Conservation (phyloP, 2,329 filamentous ascomycete species). For the Paecilomyces dactylethromorphus region DNA sequence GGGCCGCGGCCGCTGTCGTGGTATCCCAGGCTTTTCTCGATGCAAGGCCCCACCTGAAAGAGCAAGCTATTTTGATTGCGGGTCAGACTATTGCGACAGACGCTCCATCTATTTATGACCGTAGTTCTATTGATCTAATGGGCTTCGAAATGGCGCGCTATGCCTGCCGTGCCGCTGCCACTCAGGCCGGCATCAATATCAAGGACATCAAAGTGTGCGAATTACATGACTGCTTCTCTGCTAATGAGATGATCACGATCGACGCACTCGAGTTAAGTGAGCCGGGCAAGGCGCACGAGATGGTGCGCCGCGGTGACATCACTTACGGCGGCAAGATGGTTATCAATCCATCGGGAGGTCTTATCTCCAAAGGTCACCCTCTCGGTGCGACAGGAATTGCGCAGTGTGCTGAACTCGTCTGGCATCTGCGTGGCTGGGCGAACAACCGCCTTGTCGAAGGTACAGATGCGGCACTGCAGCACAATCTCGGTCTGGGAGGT, state of each 20-base stretch:
- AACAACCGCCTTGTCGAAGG: slow-evolving; percentile 71
- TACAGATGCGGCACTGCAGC: slow-evolving; percentile 73
- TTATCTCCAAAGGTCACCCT: slow-evolving; percentile 94
- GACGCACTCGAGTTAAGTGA: slow-evolving; percentile 76
- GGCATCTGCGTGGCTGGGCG: slow-evolving; percentile 93
- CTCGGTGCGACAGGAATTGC: slow-evolving; percentile 91
- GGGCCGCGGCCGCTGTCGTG: slow-evolving; percentile 78
- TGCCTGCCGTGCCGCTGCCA: slow-evolving; percentile 63
- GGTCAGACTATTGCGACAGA: slow-evolving; percentile 87
- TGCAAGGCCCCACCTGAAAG: slow-evolving; percentile 70
- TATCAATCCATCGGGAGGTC: slow-evolving; percentile 86
- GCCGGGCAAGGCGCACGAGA: slow-evolving; percentile 81
- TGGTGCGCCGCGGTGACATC: slow-evolving; percentile 80
- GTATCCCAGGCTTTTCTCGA: slow-evolving; percentile 87
- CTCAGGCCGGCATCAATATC: slow-evolving; percentile 59
- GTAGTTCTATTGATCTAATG: slow-evolving; percentile 77
- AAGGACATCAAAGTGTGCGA: slow-evolving; percentile 77
- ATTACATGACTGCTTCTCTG: slow-evolving; percentile 93
- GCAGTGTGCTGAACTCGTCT: slow-evolving; percentile 89
- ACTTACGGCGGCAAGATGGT: slow-evolving; percentile 80
- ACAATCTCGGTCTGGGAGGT: slow-evolving; percentile 87
- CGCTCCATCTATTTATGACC: slow-evolving; percentile 68
- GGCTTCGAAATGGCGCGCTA: slow-evolving; percentile 77
- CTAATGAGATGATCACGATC: slow-evolving; percentile 87
- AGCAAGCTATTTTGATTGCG: slow-evolving; percentile 80